phyloP scores from a whole-genome alignment of 768 basidiomycete genomes.

The Trametes punicea region DNA sequence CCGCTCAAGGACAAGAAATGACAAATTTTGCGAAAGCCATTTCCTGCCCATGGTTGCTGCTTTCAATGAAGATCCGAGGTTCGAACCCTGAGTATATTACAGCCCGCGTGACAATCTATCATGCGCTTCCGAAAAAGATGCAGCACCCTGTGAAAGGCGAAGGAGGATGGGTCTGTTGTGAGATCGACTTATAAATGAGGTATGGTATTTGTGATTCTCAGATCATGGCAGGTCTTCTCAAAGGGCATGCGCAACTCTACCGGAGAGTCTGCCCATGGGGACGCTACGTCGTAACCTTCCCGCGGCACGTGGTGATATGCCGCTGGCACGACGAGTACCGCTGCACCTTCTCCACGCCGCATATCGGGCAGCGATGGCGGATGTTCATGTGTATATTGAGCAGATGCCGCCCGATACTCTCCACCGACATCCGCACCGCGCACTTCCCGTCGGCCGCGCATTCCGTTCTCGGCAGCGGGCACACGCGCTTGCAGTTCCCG shows the following conservation, averaged over 20 bases:
- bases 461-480: not conserved
- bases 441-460: not conserved
- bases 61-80: not conserved
- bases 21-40: too few relatives aligned
- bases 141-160: not conserved
- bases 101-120: not conserved
- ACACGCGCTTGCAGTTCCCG: not conserved
- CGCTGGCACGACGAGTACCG: constrained; percentile 10
- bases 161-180: not conserved
- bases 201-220: too few relatives aligned
- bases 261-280: too few relatives aligned
- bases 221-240: too few relatives aligned
- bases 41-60: too few relatives aligned
- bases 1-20: too few relatives aligned
- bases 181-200: too few relatives aligned
- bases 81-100: not conserved
- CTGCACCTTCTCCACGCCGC: constrained; percentile 5
- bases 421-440: not conserved
- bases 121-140: not conserved
- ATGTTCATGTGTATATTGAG: constrained; percentile 8
- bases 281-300: too few relatives aligned
- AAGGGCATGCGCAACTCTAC: too few relatives aligned
- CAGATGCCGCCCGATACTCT: constrained; percentile 10
- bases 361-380: not conserved
- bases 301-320: constrained; percentile 3